Base-by-base conservation (phyloP, 257 asterid species). In the Gentiana macrophylla region DNA sequence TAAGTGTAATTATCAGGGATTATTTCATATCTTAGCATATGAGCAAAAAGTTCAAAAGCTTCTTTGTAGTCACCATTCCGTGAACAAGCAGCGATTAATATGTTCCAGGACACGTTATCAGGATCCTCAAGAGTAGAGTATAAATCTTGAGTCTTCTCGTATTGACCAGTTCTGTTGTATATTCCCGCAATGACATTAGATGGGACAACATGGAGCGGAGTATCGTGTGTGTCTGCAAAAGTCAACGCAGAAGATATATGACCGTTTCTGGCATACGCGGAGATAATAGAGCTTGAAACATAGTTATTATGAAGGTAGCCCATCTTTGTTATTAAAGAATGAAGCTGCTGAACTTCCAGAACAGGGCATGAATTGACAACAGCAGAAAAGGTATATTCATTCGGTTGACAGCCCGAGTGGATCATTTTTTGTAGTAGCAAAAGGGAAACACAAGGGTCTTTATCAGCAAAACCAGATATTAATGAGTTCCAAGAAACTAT, bases 31-130 rank as follows among this genome's bases (percentile, higher is more conserved):
- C 61, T 64, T 59, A 64, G 83, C 98, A 91, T 84, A 55, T 84
- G 86, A 47, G 74, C 41, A 13, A 91, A 74, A 56, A 91, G 92
- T 53, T 84, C 90, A 50, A 84, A 83, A 41, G 74, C 84, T 70
- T 82, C 94, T 69, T 36, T 49, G 32, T 79, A 74, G 67, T 91
- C 89, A 49, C 95, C 86, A 59, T 80, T 91, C 12, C 92, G 70
- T 5, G 98, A 84, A 69, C 96, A 91, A 60, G 98, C 83, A 52
- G 94, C 86, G 61, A 91, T 84, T 79, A 87, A 70, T 55, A 77
- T 79, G 49, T 91, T 81, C 98, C 98, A 87, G 50, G 98, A 87
- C 49, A 79, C 32, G 12, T 63, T 46, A 68, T 91, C 94, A 46
- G 96, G 96, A 53, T 87, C 81, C 63, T 83, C 84, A 61, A 83